A percentile compares a stretch with the other conserved stretches of the same genome.
These are phyloP conservation scores for Monilinia polystroma DNA, from an alignment of 2,329 filamentous ascomycete species.

Conservation along the genomic window DNA sequence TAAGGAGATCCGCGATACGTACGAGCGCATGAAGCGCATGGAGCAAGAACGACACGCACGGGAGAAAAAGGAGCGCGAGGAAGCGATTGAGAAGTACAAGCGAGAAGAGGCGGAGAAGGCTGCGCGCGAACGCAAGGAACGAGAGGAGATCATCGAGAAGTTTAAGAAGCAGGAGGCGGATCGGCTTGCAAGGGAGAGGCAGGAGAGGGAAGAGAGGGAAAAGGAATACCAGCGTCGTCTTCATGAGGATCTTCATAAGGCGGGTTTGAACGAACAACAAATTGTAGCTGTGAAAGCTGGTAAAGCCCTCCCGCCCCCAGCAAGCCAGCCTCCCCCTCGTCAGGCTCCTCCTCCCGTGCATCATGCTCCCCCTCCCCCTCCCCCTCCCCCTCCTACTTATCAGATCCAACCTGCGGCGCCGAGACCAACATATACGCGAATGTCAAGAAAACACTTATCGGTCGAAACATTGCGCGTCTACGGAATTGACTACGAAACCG, in stretches of 20 bases:
- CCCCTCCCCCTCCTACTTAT: conserved; percentile 25
- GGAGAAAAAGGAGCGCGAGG: conserved; percentile 50
- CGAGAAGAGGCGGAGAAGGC: conserved; percentile 34
- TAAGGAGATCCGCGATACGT: conserved; percentile 38
- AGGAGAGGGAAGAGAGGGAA: conserved; percentile 48
- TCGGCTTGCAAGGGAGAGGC: conserved; percentile 48
- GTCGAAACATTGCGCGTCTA: conserved; percentile 59
- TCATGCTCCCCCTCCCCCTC: conserved; percentile 24
- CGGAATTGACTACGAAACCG: conserved; percentile 57
- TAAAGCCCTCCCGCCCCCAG: conserved; percentile 7
- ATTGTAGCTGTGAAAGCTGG: conserved; percentile 56
- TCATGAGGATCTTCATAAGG: conserved; percentile 57
- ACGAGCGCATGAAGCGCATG: conserved; percentile 46
- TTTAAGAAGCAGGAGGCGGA: conserved; percentile 42
- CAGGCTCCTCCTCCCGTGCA: not conserved
- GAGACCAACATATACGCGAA: conserved; percentile 61
- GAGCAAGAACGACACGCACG: conserved; percentile 43
- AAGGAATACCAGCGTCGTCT: conserved; percentile 49
- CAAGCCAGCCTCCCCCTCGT: not conserved
- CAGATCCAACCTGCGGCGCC: conserved; percentile 28
- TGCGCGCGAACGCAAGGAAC: conserved; percentile 37
- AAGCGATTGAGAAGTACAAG: conserved; percentile 48
- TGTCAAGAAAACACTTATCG: conserved; percentile 60
- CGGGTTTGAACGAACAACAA: conserved; percentile 58
- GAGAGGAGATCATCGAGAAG: conserved; percentile 44